Evolutionary conservation across 306 rosid species (phyloP).

Genomic region (Clitoria ternatea): DNA sequence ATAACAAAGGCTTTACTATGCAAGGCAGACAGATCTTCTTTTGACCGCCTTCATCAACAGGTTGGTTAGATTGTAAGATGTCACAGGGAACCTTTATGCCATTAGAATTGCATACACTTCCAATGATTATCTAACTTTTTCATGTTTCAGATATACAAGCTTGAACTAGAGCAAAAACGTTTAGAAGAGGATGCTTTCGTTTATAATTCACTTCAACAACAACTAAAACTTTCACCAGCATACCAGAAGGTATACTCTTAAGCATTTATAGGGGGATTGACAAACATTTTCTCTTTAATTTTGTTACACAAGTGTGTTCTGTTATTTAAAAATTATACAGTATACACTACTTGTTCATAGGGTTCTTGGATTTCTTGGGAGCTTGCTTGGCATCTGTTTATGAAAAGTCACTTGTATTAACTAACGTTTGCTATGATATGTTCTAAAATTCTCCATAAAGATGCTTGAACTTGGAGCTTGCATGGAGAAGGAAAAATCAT

Average conservation of each 20-base stretch:
- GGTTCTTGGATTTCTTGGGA: background rate
- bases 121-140: slow-evolving; percentile 10
- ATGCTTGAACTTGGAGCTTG: slow-evolving; percentile 66
- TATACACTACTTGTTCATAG: background rate
- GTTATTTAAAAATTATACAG: background rate
- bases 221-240: slow-evolving; percentile 90
- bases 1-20: slow-evolving; percentile 69
- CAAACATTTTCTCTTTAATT: background rate
- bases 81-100: background rate
- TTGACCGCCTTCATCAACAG: slow-evolving; percentile 82
- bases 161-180: slow-evolving; percentile 77
- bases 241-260: slow-evolving; percentile 64
- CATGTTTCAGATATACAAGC: slow-evolving; percentile 69
- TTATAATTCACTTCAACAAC: slow-evolving; percentile 87
- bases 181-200: slow-evolving; percentile 90
- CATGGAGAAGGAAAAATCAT: slow-evolving; percentile 55
- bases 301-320: background rate
- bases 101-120: slow-evolving; percentile 7
- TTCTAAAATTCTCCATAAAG: slow-evolving; percentile 31
- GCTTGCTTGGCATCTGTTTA: background rate
- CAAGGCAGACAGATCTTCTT: slow-evolving; percentile 86
- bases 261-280: background rate
- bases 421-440: slow-evolving; percentile 9
- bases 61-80: slow-evolving; percentile 38
- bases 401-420: background rate